phyloP scores from a whole-genome alignment of 371 early-diverging fungal genomes.

The Apophysomyces variabilis region DNA sequence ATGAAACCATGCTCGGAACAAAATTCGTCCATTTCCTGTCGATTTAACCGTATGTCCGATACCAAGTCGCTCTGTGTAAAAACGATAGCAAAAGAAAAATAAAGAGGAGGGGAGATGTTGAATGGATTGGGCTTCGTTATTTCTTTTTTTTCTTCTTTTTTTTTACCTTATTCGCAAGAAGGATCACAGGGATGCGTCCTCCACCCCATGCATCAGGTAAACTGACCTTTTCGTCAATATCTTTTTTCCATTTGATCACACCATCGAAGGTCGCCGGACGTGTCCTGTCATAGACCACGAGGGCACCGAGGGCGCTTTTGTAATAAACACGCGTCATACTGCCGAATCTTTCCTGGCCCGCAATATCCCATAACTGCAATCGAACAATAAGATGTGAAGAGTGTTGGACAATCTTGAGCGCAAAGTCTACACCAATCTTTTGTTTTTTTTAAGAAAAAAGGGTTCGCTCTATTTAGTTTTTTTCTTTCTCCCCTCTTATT shows the following conservation, averaged over 20 bases:
- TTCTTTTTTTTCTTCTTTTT: neutral
- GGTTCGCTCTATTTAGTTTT: too few relatives aligned
- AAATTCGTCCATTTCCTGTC: conserved; percentile 40
- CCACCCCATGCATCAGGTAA: conserved; percentile 42
- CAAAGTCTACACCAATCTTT: conserved; percentile 80
- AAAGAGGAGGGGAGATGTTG: neutral
- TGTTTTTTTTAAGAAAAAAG: too few relatives aligned
- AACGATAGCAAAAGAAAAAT: too few relatives aligned
- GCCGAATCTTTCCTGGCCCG: conserved; percentile 75
- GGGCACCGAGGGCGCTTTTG: conserved; percentile 68
- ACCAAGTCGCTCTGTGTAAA: conserved; percentile 41
- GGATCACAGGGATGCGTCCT: conserved; percentile 47
- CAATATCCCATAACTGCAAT: conserved; percentile 76
- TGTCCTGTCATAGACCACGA: conserved; percentile 73
- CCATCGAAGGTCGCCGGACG: conserved; percentile 64
- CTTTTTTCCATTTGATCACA: conserved; percentile 65
- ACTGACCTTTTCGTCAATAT: conserved; percentile 52
- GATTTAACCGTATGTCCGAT: conserved; percentile 33
- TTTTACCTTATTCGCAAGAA: conserved; percentile 54
- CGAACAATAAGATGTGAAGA: conserved; percentile 49
- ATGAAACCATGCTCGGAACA: conserved; percentile 46
- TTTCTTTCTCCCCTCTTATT: too few relatives aligned
- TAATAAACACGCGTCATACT: conserved; percentile 72
- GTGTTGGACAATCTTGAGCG: conserved; percentile 71
- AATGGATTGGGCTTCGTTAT: neutral